Evolutionary conservation across 148 eudicot species (phyloP), one percentile per base, ranked within the genome.

Genomic region (Cornus florida): DNA sequence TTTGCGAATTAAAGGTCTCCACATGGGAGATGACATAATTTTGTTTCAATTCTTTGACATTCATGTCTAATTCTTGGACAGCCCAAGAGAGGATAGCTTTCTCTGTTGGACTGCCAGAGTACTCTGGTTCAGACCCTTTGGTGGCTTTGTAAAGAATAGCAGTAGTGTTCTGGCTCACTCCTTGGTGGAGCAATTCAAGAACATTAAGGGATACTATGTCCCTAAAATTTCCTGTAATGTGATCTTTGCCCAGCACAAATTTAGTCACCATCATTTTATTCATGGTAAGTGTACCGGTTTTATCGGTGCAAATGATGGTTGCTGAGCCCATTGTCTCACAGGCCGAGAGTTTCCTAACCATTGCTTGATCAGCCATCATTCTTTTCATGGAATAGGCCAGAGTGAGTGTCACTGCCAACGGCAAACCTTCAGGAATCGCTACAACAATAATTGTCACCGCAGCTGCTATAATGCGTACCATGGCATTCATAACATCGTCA

Each of bases 271-370:
- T 67, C 70, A 67, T 67, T 24, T 24, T 10, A 11, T 67, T 67
- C 14, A 67, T 2, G 28, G 70, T 67, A 28, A 67, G 70, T 4
- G 70, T 67, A 24, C 70, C 70, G 1, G 70, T 67, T 67, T 67
- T 67, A 31, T 67, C 70, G 13, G 70, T 67, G 24, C 70, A 67
- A 31, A 67, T 67, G n/a, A n/a, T n/a, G n/a, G n/a, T 10, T 67
- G 70, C 70, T 24, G 70, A 67, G 35, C 70, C 70, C 70, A 67
- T 67, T 0, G 70, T 67, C 38, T 67, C 70, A 13, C 70, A 67
- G 24, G 70, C 70, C 2, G 70, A 67, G 17, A 67, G 70, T 24
- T 67, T 67, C 17, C 70, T 32, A 67, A 67, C 38, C 70, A 28
- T 10, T 7, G 70, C 70, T 24, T 67, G 38, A 67, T 24, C 70